Percentiles rank a stretch among this genome's conserved stretches.
Conservation (phyloP, 2,329 filamentous ascomycete genomes). For the Arthroderma uncinatum region DNA sequence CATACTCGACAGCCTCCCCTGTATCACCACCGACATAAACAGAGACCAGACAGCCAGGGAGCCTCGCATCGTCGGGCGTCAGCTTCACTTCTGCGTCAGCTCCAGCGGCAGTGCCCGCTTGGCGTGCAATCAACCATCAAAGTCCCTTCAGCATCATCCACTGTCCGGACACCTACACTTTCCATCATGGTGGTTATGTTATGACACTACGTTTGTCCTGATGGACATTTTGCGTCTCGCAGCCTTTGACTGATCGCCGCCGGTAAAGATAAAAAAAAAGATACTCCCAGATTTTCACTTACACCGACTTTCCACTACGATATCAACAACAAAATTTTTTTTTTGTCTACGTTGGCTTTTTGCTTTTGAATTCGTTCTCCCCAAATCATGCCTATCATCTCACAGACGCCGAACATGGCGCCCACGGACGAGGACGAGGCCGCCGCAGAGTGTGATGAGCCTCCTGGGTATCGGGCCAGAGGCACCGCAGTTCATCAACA, state of each 20-base stretch:
- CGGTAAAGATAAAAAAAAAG: neutral
- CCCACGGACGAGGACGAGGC: conserved; percentile 49
- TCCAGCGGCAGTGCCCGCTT: neutral
- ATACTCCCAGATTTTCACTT: neutral
- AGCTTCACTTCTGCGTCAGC: neutral
- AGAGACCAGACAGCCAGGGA: too few relatives aligned
- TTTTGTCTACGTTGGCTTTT: neutral
- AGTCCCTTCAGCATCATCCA: neutral
- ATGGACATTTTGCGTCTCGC: conserved; percentile 3
- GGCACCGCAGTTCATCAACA: conserved; percentile 6
- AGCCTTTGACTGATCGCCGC: neutral
- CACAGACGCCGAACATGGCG: conserved; percentile 30
- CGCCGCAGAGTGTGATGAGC: conserved; percentile 72
- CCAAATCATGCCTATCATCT: conserved; percentile 34
- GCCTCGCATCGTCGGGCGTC: too few relatives aligned
- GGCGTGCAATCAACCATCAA: neutral
- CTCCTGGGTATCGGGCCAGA: conserved; percentile 50
- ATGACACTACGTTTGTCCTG: conserved; percentile 5
- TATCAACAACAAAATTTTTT: neutral
- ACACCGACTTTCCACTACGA: neutral
- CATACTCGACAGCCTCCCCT: too few relatives aligned
- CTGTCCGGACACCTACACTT: neutral
- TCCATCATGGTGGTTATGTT: conserved; percentile 1
- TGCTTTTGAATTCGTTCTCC: neutral
- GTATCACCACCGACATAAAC: too few relatives aligned